Base-by-base conservation (phyloP, 257 asterid genomes). In the Prunella vulgaris region DNA sequence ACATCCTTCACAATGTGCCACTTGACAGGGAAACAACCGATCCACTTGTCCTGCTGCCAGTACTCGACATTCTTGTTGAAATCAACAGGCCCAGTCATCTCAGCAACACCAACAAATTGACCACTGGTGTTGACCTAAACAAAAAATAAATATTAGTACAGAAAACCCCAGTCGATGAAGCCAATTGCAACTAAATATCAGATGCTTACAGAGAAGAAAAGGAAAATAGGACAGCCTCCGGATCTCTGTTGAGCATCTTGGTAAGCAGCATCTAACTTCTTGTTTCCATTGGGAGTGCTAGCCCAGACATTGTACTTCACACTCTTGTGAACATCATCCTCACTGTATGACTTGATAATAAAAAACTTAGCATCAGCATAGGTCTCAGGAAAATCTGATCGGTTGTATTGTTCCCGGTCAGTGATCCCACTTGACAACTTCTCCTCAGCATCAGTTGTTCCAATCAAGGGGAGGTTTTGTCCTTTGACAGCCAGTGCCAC, bases 1-100 rank as follows among this genome's bases (percentile, higher is more conserved):
- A 90, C 83, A 82, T 90, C 97, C 79, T 90, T 90, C 58, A 90
- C 88, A 20, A 86, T 83, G 78, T 90, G 90, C 93, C 97, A 88
- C 86, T 87, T 86, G 1, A 90, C 93, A 13, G 93, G 90, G 80
- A 87, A 90, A 74, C 90, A 87, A 12, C 95, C 93, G 27, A 83
- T 80, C 97, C 95, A 90, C 81, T 84, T 90, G 87, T 90, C 95
- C 76, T 80, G 95, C 84, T 87, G 91, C 95, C 93, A 90, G 71
- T 86, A 90, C 73, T 86, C 93, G 5, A 86, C 82, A 25, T 67
- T 90, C 83, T 86, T 87, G 84, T 86, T 68, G 51, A 87, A 90
- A 77, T 90, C 93, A 71, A 90, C 93, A 8, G 83, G 79, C 0
- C 97, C 97, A 6, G 10, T 64, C 97, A 90, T 90, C 84, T 90